These are phyloP conservation scores for Panaeolus cyanescens DNA, from an alignment of 768 basidiomycete species.

Conservation along the genomic window DNA sequence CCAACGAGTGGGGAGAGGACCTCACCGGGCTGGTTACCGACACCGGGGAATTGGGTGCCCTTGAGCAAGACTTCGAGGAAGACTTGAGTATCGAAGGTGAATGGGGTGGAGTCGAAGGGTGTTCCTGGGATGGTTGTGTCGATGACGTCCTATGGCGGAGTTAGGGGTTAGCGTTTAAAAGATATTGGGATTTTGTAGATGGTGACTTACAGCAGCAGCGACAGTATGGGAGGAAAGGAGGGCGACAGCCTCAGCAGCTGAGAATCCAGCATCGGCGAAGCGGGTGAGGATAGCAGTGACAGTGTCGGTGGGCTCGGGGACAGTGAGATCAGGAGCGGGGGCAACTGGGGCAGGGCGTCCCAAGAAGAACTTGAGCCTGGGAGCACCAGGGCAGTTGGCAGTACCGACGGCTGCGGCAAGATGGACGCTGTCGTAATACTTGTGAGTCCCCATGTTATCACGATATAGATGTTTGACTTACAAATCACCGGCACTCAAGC, in stretches of 20 bases:
- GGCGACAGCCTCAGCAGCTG: not conserved
- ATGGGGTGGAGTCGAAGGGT: not conserved
- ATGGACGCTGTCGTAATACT: not conserved
- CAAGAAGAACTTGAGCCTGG: constrained; percentile 24
- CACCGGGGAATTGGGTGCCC: constrained; percentile 3
- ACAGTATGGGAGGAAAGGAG: not conserved
- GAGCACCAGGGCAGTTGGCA: constrained; percentile 33
- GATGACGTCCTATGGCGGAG: not conserved
- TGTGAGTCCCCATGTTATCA: not conserved
- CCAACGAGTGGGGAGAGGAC: constrained; percentile 30
- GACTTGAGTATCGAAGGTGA: constrained; percentile 26
- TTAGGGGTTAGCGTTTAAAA: no score
- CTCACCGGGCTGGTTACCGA: constrained; percentile 20
- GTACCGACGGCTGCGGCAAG: constrained; percentile 16
- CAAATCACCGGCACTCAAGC: constrained; percentile 4
- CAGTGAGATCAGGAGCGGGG: constrained; percentile 13
- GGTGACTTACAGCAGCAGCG: constrained; percentile 2
- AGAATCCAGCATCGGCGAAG: not conserved
- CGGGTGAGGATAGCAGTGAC: not conserved
- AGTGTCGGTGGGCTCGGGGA: not conserved
- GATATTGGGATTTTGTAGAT: not conserved
- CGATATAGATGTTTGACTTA: not conserved
- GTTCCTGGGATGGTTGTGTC: not conserved
- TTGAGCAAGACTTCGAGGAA: constrained; percentile 27
- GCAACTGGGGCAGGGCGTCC: constrained; percentile 20